Percentiles rank a stretch among this genome's conserved stretches.
Evolutionary conservation across 164 flowering plant genomes (phyloP).

Genomic region (Vitis labrusca): DNA sequence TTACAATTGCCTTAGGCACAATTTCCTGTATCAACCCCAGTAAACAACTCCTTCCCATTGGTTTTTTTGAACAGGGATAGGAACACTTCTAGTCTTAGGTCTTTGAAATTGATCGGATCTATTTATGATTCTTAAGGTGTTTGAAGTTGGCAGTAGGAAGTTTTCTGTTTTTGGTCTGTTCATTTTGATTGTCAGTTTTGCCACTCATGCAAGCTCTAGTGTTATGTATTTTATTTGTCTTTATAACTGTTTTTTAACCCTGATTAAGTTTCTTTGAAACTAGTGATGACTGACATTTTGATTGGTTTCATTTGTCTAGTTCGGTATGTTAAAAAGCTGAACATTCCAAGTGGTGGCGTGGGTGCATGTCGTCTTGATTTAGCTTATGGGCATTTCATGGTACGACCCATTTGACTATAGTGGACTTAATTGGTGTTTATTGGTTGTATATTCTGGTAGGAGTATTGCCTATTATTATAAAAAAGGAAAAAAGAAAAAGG

Average conservation of each 20-base stretch:
- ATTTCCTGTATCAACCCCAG: background rate
- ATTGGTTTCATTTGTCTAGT: conserved; percentile 39
- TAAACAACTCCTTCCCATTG: background rate
- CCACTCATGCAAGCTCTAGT: background rate
- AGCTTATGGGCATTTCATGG: conserved; percentile 97
- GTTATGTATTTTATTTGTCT: background rate
- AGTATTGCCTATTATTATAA: too few relatives aligned
- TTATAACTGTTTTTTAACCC: background rate
- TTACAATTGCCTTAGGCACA: background rate
- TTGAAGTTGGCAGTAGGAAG: background rate
- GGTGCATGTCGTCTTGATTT: conserved; percentile 96
- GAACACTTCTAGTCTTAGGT: too few relatives aligned
- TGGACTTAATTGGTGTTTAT: background rate
- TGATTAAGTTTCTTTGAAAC: background rate
- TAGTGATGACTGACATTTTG: conserved; percentile 1
- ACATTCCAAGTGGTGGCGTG: conserved; percentile 92
- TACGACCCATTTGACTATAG: conserved; percentile 21
- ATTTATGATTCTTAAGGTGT: background rate
- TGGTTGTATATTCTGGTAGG: background rate
- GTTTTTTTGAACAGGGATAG: too few relatives aligned
- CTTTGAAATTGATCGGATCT: background rate
- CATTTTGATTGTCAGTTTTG: background rate
- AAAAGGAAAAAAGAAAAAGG: too few relatives aligned
- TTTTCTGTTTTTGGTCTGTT: background rate
- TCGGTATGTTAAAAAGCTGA: conserved; percentile 82